Evolutionary conservation across 2,329 filamentous ascomycete species (phyloP), one percentile per base, ranked within the genome.

Genomic region (Purpureocillium lavendulum): DNA sequence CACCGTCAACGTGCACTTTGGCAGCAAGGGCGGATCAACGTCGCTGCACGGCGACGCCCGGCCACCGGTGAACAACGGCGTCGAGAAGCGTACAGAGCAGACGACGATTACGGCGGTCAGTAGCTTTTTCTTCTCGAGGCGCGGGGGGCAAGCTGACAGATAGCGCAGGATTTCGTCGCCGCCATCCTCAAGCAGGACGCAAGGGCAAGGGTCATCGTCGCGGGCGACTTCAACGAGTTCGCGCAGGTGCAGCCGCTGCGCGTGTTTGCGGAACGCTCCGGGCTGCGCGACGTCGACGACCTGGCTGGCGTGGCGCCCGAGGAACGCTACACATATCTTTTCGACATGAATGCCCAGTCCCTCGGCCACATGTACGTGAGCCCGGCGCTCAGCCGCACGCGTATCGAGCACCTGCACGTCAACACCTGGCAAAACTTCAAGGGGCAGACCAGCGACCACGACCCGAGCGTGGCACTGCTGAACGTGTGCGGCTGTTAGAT

Each of bases 141-240:
- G n/a, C n/a, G n/a, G n/a, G n/a, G n/a, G n/a, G n/a, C n/a, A n/a
- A 26, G 21, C 21, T 26, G 21, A 26, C 21, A n/a, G 21, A 5
- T 5, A 26, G 21, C 21, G 9, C 29, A 69, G 69, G 49, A 61
- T 12, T 84, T 83, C 49, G 66, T 81, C 39, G 58, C 66, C 2
- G 41, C 73, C 41, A 77, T 87, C 47, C 69, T 84, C 15, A 55
- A 62, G 7, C 51, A 69, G 31, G 73, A 84, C 57, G 54, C 64
- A 10, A 59, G 69, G 13, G 80, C 82, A 0, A 65, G 64, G 17
- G 56, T 87, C 47, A 69, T 86, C 43, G 61, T 69, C 3, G 72
- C 75, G 0, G 82, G 82, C 18, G 82, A 87, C 60, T 86, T 81
- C 55, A 86, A 87, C 65, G 82, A 87, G 56, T 86, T 83, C 54